Conservation (phyloP, 306 rosid genomes). For the Rosa chinensis region DNA sequence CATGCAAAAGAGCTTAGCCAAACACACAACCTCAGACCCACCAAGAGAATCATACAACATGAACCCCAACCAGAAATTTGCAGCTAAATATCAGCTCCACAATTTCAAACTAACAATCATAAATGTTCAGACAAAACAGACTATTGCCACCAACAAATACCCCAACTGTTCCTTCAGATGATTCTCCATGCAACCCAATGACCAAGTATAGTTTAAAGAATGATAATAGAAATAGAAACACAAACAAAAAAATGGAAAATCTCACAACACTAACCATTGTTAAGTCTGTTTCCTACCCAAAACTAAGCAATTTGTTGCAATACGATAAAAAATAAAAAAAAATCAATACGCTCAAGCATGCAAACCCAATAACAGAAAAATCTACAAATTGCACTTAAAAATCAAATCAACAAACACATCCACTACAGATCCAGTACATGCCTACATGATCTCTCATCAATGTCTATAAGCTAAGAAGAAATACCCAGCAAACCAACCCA, state of each 20-base stretch:
- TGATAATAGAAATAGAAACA: too few species aligned
- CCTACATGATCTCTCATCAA: neutral
- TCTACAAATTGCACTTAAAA: neutral
- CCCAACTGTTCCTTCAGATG: neutral
- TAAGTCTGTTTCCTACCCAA: conserved; percentile 3
- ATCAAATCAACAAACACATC: neutral
- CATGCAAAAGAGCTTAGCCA: neutral
- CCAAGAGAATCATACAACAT: conserved; percentile 4
- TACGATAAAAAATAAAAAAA: neutral
- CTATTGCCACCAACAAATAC: neutral
- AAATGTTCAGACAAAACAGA: neutral
- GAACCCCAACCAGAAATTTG: neutral
- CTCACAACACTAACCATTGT: neutral
- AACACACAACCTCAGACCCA: neutral
- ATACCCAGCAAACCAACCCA: too few species aligned
- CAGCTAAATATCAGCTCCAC: neutral
- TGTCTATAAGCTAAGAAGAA: neutral
- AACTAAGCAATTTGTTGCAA: neutral
- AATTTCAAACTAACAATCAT: neutral
- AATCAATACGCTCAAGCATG: neutral
- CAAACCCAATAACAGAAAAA: neutral
- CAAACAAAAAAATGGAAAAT: neutral
- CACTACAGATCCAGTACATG: neutral
- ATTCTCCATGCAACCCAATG: neutral
- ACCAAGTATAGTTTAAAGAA: neutral